Evolutionary conservation across 2,329 filamentous ascomycete species (phyloP).

Genomic region (Sporothrix sp.): DNA sequence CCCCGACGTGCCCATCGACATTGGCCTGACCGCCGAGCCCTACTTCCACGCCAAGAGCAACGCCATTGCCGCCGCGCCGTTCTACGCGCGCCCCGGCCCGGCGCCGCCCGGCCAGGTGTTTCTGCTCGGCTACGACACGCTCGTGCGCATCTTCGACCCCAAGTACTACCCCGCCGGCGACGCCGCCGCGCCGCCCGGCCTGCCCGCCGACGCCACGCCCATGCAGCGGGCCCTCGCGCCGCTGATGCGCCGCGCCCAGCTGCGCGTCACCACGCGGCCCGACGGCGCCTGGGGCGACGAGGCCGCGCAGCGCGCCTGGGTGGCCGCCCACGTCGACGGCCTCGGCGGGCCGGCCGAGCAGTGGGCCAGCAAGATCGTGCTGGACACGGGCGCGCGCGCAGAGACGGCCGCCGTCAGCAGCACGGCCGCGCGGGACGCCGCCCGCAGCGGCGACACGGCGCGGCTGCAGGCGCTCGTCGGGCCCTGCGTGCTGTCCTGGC

Average conservation of each 20-base stretch:
- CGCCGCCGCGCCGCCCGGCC: conserved; percentile 13
- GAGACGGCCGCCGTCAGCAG: conserved; percentile 41
- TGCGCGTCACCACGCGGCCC: conserved; percentile 56
- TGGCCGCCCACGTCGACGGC: conserved; percentile 36
- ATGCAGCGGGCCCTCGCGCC: conserved; percentile 48
- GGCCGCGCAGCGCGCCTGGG: conserved; percentile 44
- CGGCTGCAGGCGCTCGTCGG: conserved; percentile 46
- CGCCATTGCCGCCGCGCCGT: conserved; percentile 41
- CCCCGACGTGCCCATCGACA: conserved; percentile 39
- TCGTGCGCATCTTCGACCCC: conserved; percentile 60
- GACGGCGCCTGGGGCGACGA: conserved; percentile 50
- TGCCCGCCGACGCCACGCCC: conserved; percentile 19
- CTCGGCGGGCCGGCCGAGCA: conserved; percentile 36
- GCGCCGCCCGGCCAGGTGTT: conserved; percentile 47
- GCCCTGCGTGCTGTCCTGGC: conserved; percentile 45
- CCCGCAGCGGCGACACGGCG: conserved; percentile 36
- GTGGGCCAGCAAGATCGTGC: conserved; percentile 52
- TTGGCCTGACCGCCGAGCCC: conserved; percentile 60
- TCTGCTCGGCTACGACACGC: conserved; percentile 65
- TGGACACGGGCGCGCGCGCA: conserved; percentile 41
- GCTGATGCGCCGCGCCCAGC: conserved; percentile 52
- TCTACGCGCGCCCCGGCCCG: conserved; percentile 27
- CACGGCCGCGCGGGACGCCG: conserved; percentile 53
- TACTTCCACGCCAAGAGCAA: conserved; percentile 65
- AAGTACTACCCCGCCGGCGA: conserved; percentile 51